Evolutionary conservation across 352 stramenopile species (phyloP), one percentile per base, ranked within the genome.

Genomic region (Pythium folliculosum): DNA sequence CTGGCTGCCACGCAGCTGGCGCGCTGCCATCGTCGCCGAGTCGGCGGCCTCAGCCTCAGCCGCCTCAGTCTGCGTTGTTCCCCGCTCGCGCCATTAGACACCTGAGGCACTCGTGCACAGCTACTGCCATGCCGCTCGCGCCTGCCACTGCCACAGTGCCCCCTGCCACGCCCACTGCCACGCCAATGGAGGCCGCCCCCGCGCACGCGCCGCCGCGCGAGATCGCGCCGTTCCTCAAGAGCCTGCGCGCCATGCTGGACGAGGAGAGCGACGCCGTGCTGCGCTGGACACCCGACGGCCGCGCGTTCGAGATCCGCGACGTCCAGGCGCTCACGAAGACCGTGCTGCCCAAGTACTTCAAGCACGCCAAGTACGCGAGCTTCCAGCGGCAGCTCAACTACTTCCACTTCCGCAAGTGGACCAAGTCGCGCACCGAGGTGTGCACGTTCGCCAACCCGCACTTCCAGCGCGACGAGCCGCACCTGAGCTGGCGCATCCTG

Each of bases 331-430:
- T 95, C 25, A 86, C 40, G 16, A 23, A 55, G 37, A 13, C 40
- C 23, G 55, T 73, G 55, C 81, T 98, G 23, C 91, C 94, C 27
- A 91, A 92, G 68, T 98, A 98, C 77, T 98, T 98, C 74, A 98
- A 98, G 67, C 94, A 98, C 73, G 78, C 81, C 72, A 97, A 94
- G 69, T 98, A 98, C 82, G 94, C 94, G 60, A 97, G 89, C 59
- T 95, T 98, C 65, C 89, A 97, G 67, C 88, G 94, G 30, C 92
- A 98, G 67, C 84, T 98, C 63, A 97, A 97, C 80, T 98, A 98
- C 72, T 98, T 98, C 69, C 89, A 76, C 70, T 98, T 98, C 77
- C 82, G 87, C 76, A 96, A 96, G 65, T 94, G 86, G 86, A 94
- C 86, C 72, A 94, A 94, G 69, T 90, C 73, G 50, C 72, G 72